Conservation (phyloP, 192 early-diverging fungal species). For the Pilobolus umbonatus region DNA sequence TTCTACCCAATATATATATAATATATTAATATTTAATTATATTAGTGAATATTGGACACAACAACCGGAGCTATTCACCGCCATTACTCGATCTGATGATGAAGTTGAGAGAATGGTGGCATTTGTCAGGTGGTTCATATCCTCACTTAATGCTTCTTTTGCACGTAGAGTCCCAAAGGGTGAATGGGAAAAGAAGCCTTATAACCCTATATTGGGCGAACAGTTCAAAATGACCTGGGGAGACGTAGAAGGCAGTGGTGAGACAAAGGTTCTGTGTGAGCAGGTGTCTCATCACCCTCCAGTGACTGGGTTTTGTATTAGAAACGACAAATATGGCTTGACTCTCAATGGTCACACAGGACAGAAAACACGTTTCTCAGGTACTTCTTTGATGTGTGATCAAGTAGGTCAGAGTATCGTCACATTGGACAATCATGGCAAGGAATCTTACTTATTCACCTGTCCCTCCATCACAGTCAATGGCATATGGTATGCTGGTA, state of each 20-base stretch:
- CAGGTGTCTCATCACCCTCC: slow-evolving; percentile 53
- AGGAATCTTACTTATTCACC: slow-evolving; percentile 62
- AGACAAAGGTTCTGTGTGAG: slow-evolving; percentile 34
- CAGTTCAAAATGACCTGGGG: slow-evolving; percentile 47
- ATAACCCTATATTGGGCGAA: slow-evolving; percentile 46
- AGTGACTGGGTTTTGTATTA: slow-evolving; percentile 42
- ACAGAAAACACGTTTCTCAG: slow-evolving; percentile 59
- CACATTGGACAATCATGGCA: slow-evolving; percentile 32
- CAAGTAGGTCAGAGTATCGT: slow-evolving; percentile 71
- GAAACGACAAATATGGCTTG: slow-evolving; percentile 35
- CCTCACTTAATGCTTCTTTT: slow-evolving; percentile 74
- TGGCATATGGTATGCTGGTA: slow-evolving; percentile 54
- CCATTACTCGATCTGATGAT: slow-evolving; percentile 55
- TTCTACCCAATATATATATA: neutral
- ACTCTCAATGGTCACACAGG: slow-evolving; percentile 30
- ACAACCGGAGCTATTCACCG: slow-evolving; percentile 57
- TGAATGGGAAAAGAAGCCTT: slow-evolving; percentile 65
- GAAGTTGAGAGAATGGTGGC: slow-evolving; percentile 61
- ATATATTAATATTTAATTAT: no score
- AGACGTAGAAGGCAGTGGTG: slow-evolving; percentile 51
- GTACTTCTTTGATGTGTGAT: slow-evolving; percentile 63
- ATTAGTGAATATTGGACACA: slow-evolving; percentile 60
- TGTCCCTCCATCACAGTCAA: slow-evolving; percentile 68
- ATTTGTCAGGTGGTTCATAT: slow-evolving; percentile 72
- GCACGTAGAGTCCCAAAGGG: slow-evolving; percentile 63